These are phyloP conservation scores for Phenoliferia sp. DNA, from an alignment of 1,284 basidiomycete species.

Conservation along the genomic window DNA sequence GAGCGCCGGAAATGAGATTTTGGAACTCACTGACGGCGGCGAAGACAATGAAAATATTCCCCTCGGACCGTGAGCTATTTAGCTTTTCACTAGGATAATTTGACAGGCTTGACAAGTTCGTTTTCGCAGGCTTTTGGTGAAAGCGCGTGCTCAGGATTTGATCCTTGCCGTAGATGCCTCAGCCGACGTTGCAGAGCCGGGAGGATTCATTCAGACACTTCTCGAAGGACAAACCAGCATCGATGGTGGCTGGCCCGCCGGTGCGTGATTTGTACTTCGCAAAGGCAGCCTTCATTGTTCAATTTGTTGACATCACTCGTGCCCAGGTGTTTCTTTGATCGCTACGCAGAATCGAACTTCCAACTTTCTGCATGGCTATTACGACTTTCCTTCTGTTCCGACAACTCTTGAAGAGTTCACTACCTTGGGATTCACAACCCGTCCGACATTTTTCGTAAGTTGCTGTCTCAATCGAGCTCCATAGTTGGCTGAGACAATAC, in stretches of 20 bases:
- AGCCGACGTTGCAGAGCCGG: conserved; percentile 44
- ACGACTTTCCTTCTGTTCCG: conserved; percentile 57
- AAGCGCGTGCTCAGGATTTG: conserved; percentile 58
- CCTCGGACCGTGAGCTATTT: conserved; percentile 3
- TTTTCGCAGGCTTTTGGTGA: conserved; percentile 52
- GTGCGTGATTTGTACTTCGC: not conserved
- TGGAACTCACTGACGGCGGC: conserved; percentile 49
- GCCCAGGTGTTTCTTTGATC: conserved; percentile 52
- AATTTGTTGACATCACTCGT: conserved; percentile 51
- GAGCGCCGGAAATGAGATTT: conserved; percentile 25
- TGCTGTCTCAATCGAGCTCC: conserved; percentile 22
- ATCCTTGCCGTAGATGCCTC: conserved; percentile 65
- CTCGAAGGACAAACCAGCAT: not conserved
- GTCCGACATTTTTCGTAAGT: conserved; percentile 73
- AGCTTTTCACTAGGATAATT: not conserved
- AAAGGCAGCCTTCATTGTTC: not conserved
- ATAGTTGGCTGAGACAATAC: not conserved
- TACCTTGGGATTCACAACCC: conserved; percentile 58
- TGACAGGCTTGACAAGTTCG: not conserved
- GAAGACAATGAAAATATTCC: conserved; percentile 38
- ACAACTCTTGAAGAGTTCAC: conserved; percentile 53
- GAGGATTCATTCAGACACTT: not conserved
- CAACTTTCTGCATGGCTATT: conserved; percentile 3
- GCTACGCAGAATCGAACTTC: conserved; percentile 38
- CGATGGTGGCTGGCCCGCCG: not conserved